These are phyloP conservation scores for Aspergillus cavernicola DNA, from an alignment of 495 filamentous ascomycete genomes.

Conservation along the genomic window DNA sequence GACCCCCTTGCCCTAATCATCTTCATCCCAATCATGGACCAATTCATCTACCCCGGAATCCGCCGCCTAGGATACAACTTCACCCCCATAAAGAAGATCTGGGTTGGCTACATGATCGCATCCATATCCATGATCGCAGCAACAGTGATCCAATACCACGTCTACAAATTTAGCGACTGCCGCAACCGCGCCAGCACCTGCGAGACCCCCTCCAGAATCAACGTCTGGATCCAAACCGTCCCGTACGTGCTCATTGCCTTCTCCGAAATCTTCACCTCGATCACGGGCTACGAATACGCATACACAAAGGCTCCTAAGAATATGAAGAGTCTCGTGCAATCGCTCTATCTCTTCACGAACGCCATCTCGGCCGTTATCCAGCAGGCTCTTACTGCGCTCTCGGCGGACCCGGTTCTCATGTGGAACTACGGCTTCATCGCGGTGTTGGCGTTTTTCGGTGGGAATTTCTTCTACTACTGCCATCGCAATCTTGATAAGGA, in stretches of 20 bases:
- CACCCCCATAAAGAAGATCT: slow-evolving; percentile 65
- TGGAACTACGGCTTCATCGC: slow-evolving; percentile 64
- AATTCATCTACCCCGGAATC: slow-evolving; percentile 60
- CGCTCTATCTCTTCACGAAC: slow-evolving; percentile 59
- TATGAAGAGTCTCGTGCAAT: slow-evolving; percentile 48
- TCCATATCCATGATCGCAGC: slow-evolving; percentile 55
- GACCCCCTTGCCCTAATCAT: slow-evolving; percentile 68
- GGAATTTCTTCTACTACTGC: slow-evolving; percentile 54
- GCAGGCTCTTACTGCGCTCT: slow-evolving; percentile 57
- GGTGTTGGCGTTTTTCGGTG: slow-evolving; percentile 55
- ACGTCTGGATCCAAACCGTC: slow-evolving; percentile 54
- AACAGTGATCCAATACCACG: slow-evolving; percentile 62
- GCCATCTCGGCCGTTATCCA: slow-evolving; percentile 61
- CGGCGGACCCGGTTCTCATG: slow-evolving; percentile 61
- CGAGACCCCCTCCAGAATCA: slow-evolving; percentile 39
- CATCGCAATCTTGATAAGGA: slow-evolving; percentile 54
- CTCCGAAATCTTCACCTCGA: slow-evolving; percentile 64
- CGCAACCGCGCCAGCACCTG: slow-evolving; percentile 48
- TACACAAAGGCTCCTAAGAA: slow-evolving; percentile 35
- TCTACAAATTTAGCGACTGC: slow-evolving; percentile 57
- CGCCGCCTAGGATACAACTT: slow-evolving; percentile 57
- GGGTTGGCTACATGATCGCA: slow-evolving; percentile 60
- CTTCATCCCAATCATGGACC: slow-evolving; percentile 65
- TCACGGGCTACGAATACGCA: slow-evolving; percentile 53
- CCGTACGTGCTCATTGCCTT: slow-evolving; percentile 60